Evolutionary conservation across 1,284 basidiomycete species (phyloP).

Genomic region (Sanghuangporus weigelae): DNA sequence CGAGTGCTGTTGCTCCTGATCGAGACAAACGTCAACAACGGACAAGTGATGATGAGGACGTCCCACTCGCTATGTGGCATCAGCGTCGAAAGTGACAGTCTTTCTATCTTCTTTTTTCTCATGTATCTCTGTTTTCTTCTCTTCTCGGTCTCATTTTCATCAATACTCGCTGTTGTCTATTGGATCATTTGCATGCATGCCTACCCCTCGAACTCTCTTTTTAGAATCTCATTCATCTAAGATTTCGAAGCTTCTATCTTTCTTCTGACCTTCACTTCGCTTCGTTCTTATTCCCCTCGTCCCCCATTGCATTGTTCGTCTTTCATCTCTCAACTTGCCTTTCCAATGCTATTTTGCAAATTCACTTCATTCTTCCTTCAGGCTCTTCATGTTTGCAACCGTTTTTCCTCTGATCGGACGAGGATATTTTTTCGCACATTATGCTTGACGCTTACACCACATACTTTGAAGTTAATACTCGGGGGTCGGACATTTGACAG

Average conservation of each 20-base stretch:
- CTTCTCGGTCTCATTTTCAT: not conserved
- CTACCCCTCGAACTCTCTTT: not conserved
- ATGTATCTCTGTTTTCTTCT: not conserved
- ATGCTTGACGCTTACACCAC: not conserved
- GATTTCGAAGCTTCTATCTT: not conserved
- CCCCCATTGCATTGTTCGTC: not conserved
- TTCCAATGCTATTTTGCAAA: not conserved
- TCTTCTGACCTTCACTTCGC: not conserved
- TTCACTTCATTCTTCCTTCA: not conserved
- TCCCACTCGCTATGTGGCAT: conserved; percentile 71
- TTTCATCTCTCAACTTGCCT: not conserved
- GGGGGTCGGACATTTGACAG: not conserved
- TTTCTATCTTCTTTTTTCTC: not conserved
- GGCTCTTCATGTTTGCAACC: not conserved
- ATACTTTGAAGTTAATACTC: not conserved
- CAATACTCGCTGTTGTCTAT: not conserved
- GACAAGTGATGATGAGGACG: conserved; percentile 58
- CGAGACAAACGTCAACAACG: conserved; percentile 34
- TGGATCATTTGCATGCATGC: not conserved
- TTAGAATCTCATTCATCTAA: not conserved
- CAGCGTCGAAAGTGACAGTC: conserved; percentile 40
- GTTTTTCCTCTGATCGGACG: not conserved
- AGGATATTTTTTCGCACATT: not conserved
- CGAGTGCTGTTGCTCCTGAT: conserved; percentile 46
- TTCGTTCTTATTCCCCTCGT: not conserved